Evolutionary conservation across 2,329 filamentous ascomycete species (phyloP).

Genomic region (Samsoniella hepiali): DNA sequence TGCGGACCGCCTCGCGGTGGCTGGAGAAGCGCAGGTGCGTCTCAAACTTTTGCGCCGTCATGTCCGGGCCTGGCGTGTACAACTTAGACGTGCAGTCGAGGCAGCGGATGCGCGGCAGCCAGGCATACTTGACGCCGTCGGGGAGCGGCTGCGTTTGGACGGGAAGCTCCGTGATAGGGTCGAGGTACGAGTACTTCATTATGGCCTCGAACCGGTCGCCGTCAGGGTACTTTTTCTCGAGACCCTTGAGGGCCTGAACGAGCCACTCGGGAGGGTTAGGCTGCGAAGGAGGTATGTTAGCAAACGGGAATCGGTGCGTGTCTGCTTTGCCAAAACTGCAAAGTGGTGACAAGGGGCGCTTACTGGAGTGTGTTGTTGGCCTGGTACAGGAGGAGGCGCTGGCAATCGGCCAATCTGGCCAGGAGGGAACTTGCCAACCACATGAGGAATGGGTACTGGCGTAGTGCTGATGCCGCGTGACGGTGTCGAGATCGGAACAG

Average conservation of each 20-base stretch:
- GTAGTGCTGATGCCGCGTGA: conserved; percentile 34
- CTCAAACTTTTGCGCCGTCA: conserved; percentile 86
- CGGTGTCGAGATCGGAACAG: conserved; percentile 36
- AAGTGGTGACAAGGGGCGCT: conserved; percentile 36
- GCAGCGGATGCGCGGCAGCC: conserved; percentile 84
- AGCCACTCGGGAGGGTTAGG: conserved; percentile 89
- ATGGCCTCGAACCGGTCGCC: conserved; percentile 78
- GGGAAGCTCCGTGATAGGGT: conserved; percentile 65
- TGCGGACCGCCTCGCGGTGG: conserved; percentile 67
- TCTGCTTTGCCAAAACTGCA: background rate
- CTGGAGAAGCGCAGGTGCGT: conserved; percentile 82
- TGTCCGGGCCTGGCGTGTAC: conserved; percentile 85
- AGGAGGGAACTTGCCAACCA: conserved; percentile 38
- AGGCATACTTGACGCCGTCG: conserved; percentile 71
- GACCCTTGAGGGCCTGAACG: conserved; percentile 63
- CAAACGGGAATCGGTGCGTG: no score
- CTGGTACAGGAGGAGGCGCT: conserved; percentile 59
- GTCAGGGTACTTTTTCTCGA: conserved; percentile 69
- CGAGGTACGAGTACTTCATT: conserved; percentile 86
- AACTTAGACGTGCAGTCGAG: conserved; percentile 90
- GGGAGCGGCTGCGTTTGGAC: conserved; percentile 57
- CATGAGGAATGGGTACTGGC: conserved; percentile 30
- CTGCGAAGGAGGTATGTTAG: conserved; percentile 42
- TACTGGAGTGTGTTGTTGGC: conserved; percentile 58
- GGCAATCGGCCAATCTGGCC: conserved; percentile 65